Conservation (phyloP, 2,329 filamentous ascomycete genomes). For the Trichophyton benhamiae region DNA sequence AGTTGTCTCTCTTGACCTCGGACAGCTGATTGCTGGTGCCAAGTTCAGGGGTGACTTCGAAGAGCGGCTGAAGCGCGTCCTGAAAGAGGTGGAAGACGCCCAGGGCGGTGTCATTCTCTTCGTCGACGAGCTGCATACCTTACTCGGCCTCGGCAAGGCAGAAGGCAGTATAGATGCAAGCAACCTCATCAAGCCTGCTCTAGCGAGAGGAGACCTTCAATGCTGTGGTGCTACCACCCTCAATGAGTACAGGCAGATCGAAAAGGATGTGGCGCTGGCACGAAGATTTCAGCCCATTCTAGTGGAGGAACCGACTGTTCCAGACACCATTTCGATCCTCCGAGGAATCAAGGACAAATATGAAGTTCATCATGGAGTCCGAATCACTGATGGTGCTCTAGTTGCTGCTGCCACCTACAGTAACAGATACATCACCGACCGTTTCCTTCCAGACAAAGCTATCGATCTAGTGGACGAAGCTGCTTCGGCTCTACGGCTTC, state of each 20-base stretch:
- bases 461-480: slow-evolving; percentile 96
- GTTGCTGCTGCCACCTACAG: slow-evolving; percentile 86
- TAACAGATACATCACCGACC: slow-evolving; percentile 92
- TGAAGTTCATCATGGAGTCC: slow-evolving; percentile 90
- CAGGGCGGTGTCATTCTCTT: slow-evolving; percentile 86
- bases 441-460: slow-evolving; percentile 91
- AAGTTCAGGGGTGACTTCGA: slow-evolving; percentile 96
- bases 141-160: slow-evolving; percentile 84
- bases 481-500: slow-evolving; percentile 73
- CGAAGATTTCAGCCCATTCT: slow-evolving; percentile 87
- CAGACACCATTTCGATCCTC: slow-evolving; percentile 88
- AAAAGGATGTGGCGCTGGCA: slow-evolving; percentile 89
- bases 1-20: slow-evolving; percentile 77
- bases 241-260: slow-evolving; percentile 82
- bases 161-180: slow-evolving; percentile 95
- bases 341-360: slow-evolving; percentile 96
- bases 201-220: slow-evolving; percentile 86
- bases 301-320: slow-evolving; percentile 81
- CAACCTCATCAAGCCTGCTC: slow-evolving; percentile 82
- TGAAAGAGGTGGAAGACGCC: slow-evolving; percentile 83
- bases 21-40: slow-evolving; percentile 84
- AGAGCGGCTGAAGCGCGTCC: slow-evolving; percentile 76
- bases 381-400: slow-evolving; percentile 82
- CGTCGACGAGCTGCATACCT: slow-evolving; percentile 83
- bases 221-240: slow-evolving; percentile 92